A percentile compares a stretch with the other conserved stretches of the same genome.
phyloP scores from a whole-genome alignment of 1,284 basidiomycete genomes.

The Cryptococcus deneoformans region DNA sequence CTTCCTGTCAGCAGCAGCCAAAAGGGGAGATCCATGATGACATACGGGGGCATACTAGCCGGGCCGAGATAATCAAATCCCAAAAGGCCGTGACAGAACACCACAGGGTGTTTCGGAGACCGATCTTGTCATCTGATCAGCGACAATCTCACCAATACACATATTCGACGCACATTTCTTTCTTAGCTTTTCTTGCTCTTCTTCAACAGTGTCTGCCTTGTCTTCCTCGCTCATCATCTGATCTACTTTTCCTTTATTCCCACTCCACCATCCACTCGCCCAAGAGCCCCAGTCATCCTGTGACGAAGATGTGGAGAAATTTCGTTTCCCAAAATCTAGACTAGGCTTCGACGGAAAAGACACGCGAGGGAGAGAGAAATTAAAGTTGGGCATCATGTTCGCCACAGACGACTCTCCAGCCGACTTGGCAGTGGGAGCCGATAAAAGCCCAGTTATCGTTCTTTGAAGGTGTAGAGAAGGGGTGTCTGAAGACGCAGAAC shows the following conservation, averaged over 20 bases:
- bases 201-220: conserved; percentile 55
- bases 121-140: conserved; percentile 49
- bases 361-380: conserved; percentile 12
- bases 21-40: not conserved
- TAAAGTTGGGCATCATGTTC: conserved; percentile 8
- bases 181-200: conserved; percentile 58
- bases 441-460: conserved; percentile 38
- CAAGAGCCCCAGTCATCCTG: conserved; percentile 32
- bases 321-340: conserved; percentile 14
- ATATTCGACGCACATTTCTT: conserved; percentile 63
- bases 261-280: conserved; percentile 39
- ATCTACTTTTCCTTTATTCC: conserved; percentile 56
- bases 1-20: conserved; percentile 48
- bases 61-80: conserved; percentile 64
- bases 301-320: conserved; percentile 19
- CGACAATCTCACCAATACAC: not conserved
- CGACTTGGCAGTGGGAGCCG: conserved; percentile 10
- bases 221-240: conserved; percentile 62
- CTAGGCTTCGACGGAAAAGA: conserved; percentile 10
- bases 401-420: not conserved
- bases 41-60: conserved; percentile 31
- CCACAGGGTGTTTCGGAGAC: conserved; percentile 74
- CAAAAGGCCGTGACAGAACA: conserved; percentile 90
- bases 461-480: conserved; percentile 40
- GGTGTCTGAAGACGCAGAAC: conserved; percentile 11